Base-by-base conservation (phyloP, 768 basidiomycete species). In the Flagelloscypha sp. region DNA sequence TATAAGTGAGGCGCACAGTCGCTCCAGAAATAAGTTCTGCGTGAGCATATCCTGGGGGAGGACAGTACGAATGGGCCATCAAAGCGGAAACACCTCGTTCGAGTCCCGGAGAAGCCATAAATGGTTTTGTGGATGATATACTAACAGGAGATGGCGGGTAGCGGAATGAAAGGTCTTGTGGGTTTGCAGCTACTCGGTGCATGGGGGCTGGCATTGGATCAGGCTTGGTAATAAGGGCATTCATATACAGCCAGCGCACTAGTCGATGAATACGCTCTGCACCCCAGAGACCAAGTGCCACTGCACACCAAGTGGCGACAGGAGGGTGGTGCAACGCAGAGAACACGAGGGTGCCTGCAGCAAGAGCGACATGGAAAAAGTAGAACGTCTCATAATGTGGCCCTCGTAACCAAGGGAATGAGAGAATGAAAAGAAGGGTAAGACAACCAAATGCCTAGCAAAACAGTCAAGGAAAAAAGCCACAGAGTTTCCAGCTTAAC, bases 291-390 rank as follows among this genome's bases (percentile, higher is more conserved):
- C 50, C 61, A 10, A 79, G 63, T 0, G 84, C 72, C 10, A 59
- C 61, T 60, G 74, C 78, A 42, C 80, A 79, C 80, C 81, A 86
- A 62, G 68, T 74, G 57, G 67, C 68, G 16, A 82, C 50, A 2
- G 70, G 61, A 2, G 78, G 78, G 47, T 84, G 79, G 49, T 87
- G 84, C 0, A 86, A 53, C 12, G 73, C 79, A 4, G 76, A 65
- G 38, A 69, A 61, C 28, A 75, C 56, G 28, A 87, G 59, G 27
- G 74, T 77, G n/a, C 68, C 49, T 27, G 83, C 70, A 20, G 79
- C 73, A 16, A 84, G 64, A 21, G 76, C 48, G 27, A 86, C 53
- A 49, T 87, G 84, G 15, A 69, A 46, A 41, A 69, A 56, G 47
- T 81, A 85, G 61, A 87, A 87, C 5, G 62, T 45, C 53, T 84